phyloP scores from a whole-genome alignment of 2,329 filamentous ascomycete species.

The Alternaria triticina region DNA sequence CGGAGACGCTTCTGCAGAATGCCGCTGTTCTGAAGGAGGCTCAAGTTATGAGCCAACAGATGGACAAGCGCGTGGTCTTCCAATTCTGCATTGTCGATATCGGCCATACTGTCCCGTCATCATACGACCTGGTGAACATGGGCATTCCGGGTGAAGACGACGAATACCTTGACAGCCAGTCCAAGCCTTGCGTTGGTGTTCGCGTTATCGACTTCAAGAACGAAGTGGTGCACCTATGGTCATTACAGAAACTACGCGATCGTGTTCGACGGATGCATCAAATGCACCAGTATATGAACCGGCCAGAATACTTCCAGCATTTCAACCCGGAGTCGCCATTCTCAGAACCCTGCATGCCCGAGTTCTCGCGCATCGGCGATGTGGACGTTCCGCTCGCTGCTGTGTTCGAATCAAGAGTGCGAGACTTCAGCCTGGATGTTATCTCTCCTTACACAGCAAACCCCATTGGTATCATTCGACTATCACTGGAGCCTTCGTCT shows the following conservation, averaged over 20 bases:
- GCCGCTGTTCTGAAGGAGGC: conserved; percentile 91
- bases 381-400: conserved; percentile 89
- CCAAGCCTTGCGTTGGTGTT: conserved; percentile 89
- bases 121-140: conserved; percentile 95
- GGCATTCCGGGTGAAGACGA: conserved; percentile 88
- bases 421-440: conserved; percentile 91
- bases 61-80: conserved; percentile 91
- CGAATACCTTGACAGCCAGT: conserved; percentile 76
- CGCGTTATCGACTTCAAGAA: conserved; percentile 91
- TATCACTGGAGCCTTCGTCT: conserved; percentile 91
- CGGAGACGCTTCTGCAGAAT: conserved; percentile 86
- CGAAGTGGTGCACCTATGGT: conserved; percentile 89
- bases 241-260: conserved; percentile 86
- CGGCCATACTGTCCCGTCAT: conserved; percentile 87
- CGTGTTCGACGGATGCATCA: conserved; percentile 92
- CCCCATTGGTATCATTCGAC: conserved; percentile 85
- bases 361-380: conserved; percentile 91
- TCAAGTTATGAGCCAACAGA: conserved; percentile 95
- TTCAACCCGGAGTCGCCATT: conserved; percentile 94
- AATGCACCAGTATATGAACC: conserved; percentile 94
- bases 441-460: conserved; percentile 91
- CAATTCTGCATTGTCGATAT: conserved; percentile 92
- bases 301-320: conserved; percentile 92
- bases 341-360: conserved; percentile 85
- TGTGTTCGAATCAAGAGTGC: conserved; percentile 92